Conservation (phyloP, 2,329 filamentous ascomycete species). For the Alternaria gaisen region DNA sequence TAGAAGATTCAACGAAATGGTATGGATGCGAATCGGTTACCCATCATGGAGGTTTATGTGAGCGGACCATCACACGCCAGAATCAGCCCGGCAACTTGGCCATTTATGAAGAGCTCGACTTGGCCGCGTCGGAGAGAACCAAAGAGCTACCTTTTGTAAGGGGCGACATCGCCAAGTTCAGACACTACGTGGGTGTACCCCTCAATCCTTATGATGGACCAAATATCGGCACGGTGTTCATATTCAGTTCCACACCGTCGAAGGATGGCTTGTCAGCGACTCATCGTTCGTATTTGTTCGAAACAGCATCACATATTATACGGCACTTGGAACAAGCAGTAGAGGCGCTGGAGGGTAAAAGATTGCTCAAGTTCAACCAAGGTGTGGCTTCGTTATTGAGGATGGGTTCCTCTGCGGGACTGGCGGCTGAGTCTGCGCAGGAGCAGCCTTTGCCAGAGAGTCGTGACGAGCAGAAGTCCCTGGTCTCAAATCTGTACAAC, state of each 20-base stretch:
- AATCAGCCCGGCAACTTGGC: conserved; percentile 14
- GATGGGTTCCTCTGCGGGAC: not conserved
- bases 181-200: conserved; percentile 15
- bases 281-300: conserved; percentile 9
- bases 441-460: not conserved
- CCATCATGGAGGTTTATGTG: conserved; percentile 15
- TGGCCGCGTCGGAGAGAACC: conserved; percentile 12
- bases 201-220: conserved; percentile 15
- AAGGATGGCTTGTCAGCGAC: conserved; percentile 2
- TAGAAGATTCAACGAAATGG: conserved; percentile 14
- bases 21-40: conserved; percentile 18
- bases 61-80: conserved; percentile 14
- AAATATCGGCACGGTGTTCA: conserved; percentile 15
- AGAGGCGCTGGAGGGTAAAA: conserved; percentile 12
- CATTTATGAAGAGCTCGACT: conserved; percentile 14
- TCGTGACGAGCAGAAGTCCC: not conserved
- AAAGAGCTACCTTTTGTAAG: conserved; percentile 14
- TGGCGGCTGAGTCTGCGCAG: not conserved
- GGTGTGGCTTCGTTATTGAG: conserved; percentile 11
- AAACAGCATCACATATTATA: conserved; percentile 10
- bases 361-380: conserved; percentile 12
- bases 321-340: conserved; percentile 16
- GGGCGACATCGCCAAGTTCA: conserved; percentile 14
- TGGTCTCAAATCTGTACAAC: conserved; percentile 15
- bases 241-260: conserved; percentile 11